Conservation (phyloP, 2,329 filamentous ascomycete genomes). For the Fusarium bactridioides region DNA sequence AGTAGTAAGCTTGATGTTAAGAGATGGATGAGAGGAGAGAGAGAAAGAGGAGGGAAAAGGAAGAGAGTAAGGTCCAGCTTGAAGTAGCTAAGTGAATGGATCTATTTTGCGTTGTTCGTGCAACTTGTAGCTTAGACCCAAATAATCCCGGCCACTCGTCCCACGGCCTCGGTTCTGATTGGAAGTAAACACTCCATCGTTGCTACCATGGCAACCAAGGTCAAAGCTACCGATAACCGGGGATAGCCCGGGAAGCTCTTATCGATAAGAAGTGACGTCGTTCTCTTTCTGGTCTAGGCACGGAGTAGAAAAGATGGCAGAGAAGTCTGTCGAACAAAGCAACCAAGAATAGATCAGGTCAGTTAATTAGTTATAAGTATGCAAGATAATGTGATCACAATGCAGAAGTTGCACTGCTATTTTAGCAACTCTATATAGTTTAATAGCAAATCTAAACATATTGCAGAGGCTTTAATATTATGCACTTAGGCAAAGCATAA, state of each 20-base stretch:
- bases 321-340: background rate
- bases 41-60: slow-evolving; percentile 17
- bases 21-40: slow-evolving; percentile 11
- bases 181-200: slow-evolving; percentile 48
- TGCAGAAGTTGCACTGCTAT: background rate
- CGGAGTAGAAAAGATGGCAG: background rate
- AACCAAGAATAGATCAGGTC: background rate
- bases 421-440: too few relatives aligned
- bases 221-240: slow-evolving; percentile 29
- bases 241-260: slow-evolving; percentile 30
- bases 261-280: slow-evolving; percentile 42
- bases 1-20: slow-evolving; percentile 37
- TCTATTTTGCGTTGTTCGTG: slow-evolving; percentile 38
- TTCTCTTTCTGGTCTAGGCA: background rate
- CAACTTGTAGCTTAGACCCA: slow-evolving; percentile 31
- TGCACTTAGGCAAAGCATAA: background rate
- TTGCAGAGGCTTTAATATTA: background rate
- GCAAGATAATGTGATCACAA: background rate
- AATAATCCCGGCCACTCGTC: slow-evolving; percentile 31
- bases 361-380: background rate
- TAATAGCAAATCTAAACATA: background rate
- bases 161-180: slow-evolving; percentile 32
- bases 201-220: slow-evolving; percentile 50
- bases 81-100: slow-evolving; percentile 13
- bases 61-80: slow-evolving; percentile 20